phyloP scores from a whole-genome alignment of 805 yeast species.

The Pichia insulana region DNA sequence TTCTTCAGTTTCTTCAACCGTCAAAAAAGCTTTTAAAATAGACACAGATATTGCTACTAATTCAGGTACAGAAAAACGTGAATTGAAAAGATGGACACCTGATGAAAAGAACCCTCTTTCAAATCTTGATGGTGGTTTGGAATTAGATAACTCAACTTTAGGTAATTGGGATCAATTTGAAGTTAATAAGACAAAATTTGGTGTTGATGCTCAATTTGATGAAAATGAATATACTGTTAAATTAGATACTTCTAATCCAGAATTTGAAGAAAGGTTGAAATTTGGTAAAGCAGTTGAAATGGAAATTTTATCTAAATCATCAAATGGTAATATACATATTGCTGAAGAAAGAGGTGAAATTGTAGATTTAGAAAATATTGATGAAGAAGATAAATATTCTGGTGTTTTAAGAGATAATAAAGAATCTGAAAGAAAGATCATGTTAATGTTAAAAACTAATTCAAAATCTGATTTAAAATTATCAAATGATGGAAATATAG shows the following conservation, averaged over 20 bases:
- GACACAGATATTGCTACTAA: conserved; percentile 73
- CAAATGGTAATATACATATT: conserved; percentile 64
- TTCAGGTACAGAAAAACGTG: conserved; percentile 48
- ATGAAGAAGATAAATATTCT: conserved; percentile 93
- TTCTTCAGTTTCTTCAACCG: conserved; percentile 4
- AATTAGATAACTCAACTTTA: neutral
- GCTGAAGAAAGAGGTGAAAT: conserved; percentile 84
- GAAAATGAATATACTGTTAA: conserved; percentile 84
- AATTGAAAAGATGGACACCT: conserved; percentile 79
- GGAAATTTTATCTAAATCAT: conserved; percentile 67
- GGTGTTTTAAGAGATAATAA: conserved; percentile 64
- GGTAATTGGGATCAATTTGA: conserved; percentile 86
- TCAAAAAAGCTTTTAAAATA: conserved; percentile 60
- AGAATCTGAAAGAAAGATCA: conserved; percentile 18
- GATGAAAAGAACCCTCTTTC: conserved; percentile 32
- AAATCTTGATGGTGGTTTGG: conserved; percentile 30
- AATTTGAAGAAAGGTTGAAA: conserved; percentile 52
- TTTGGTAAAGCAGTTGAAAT: conserved; percentile 73
- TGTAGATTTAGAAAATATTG: conserved; percentile 78
- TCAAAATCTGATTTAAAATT: neutral
- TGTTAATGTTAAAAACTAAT: conserved; percentile 20
- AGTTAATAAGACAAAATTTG: conserved; percentile 83
- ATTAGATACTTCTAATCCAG: conserved; percentile 61
- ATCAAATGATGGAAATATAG: too few species aligned
- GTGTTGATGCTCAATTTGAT: conserved; percentile 75